phyloP scores from a whole-genome alignment of 202 grass and related monocot species.

The Carex arenaria region DNA sequence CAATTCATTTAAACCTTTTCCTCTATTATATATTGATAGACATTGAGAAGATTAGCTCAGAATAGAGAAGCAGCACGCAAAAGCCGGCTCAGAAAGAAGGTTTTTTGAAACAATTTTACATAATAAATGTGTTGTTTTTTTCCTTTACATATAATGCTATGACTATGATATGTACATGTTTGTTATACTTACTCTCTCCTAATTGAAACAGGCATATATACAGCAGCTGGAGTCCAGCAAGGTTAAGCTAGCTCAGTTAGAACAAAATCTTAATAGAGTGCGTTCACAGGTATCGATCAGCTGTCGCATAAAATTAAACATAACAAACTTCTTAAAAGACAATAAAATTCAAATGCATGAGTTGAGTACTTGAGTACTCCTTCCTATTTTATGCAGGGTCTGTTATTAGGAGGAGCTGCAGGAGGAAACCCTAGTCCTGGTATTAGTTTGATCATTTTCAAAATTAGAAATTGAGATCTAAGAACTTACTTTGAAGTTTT shows the following conservation, averaged over 20 bases:
- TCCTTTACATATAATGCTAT: not conserved
- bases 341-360: not conserved
- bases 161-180: not conserved
- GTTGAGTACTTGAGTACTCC: not conserved
- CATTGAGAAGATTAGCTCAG: slow-evolving; percentile 65
- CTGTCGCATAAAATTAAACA: not conserved
- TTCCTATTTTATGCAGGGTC: slow-evolving; percentile 34
- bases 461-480: not conserved
- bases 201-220: slow-evolving; percentile 60
- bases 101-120: slow-evolving; percentile 9
- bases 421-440: slow-evolving; percentile 60
- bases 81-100: slow-evolving; percentile 87
- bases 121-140: not conserved
- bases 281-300: slow-evolving; percentile 49
- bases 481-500: not conserved
- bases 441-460: slow-evolving; percentile 15
- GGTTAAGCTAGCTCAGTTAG: slow-evolving; percentile 63
- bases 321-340: not conserved
- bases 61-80: slow-evolving; percentile 92
- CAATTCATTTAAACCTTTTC: not conserved
- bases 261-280: slow-evolving; percentile 67
- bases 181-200: not conserved
- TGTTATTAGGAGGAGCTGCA: slow-evolving; percentile 52
- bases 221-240: slow-evolving; percentile 86
- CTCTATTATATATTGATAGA: slow-evolving; percentile 27